Evolutionary conservation across 148 eudicot species (phyloP), one percentile per base, ranked within the genome.

Genomic region (Cornus florida): DNA sequence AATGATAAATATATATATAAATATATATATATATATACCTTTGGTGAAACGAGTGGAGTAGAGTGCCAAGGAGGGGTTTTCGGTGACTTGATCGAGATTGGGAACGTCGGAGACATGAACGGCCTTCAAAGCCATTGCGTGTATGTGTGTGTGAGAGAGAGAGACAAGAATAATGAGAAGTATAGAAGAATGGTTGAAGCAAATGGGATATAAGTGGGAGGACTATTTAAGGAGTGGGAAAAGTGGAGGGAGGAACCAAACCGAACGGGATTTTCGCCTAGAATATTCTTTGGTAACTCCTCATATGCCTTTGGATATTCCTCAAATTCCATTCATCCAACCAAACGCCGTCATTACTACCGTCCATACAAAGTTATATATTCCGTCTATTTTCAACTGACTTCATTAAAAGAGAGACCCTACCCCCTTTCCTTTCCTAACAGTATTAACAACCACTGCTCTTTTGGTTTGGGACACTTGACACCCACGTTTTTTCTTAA

Each of bases 51-150:
- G 82, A 23, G 84, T 75, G 76, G 97, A 74, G 77, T 72, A 84
- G 33, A 82, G 86, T 2, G 90, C 79, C 69, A 89, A 12, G 38
- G 91, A 76, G 32, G 90, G 74, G 46, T 79, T 83, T 6, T 90
- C 91, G 3, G 80, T 78, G 82, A 87, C 88, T 0, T 83, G 89
- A 28, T 87, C 88, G 24, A 87, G 87, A 69, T 86, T 81, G 1
- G 89, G 89, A 3, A 86, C 86, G 74, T 89, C 91, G 75, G 91
- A 84, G 38, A 86, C 88, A n/a, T 83, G 91, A 22, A 83, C 91
- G 8, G 89, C 88, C 53, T 84, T 89, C 6, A 89, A 77, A 72
- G 91, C 91, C 87, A 86, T 84, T 69, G 39, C 24, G 35, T 43
- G 48, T 6, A 43, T 43, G 6, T 43, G 10, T 43, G 6, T 6